Evolutionary conservation across 495 filamentous ascomycete species (phyloP), one percentile per base, ranked within the genome.

Genomic region (Melanomma pulvis-pyrius): DNA sequence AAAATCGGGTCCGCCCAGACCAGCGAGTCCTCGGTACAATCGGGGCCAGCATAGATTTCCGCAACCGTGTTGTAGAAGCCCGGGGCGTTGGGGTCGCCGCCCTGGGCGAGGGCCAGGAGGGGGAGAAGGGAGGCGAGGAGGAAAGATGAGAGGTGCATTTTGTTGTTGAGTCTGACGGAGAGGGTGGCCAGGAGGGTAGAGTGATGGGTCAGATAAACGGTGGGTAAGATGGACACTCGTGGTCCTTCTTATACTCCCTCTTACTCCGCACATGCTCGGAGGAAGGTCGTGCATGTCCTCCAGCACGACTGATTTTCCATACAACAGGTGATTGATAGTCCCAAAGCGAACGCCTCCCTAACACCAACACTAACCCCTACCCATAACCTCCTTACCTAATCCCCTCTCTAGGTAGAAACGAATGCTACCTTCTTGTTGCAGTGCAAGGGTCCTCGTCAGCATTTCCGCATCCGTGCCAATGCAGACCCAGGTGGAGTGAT

Each of bases 21-120:
- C 1, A 55, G 32, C 2, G 26, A 28, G 17, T 55, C 52, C 1
- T 24, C 1, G 1, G 3, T 34, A 26, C 52, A 55, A n/a, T 34
- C 52, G 25, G 25, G 52, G 4, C 52, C 52, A n/a, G 25, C 7
- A n/a, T 55, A 55, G 52, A 55, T 55, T 21, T 55, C 52, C 15
- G 52, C 52, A 19, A 55, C 52, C 4, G 52, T 55, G 52, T 55
- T 55, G 52, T 55, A 55, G 29, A 55, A 55, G 52, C 29, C 52
- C 25, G 52, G 52, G 2, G 30, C 9, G 28, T 29, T 29, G 9
- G 52, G 52, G 25, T 21, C 52, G 25, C 52, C 52, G 2, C 15
- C 2, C 12, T 29, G 48, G 11, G 52, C 25, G 52, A 55, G 29
- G 26, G 25, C 19, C 8, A 21, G 47, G 8, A 55, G 29, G 4